These are phyloP conservation scores for Dioszegia crocea DNA, from an alignment of 768 basidiomycete genomes.

Conservation along the genomic window DNA sequence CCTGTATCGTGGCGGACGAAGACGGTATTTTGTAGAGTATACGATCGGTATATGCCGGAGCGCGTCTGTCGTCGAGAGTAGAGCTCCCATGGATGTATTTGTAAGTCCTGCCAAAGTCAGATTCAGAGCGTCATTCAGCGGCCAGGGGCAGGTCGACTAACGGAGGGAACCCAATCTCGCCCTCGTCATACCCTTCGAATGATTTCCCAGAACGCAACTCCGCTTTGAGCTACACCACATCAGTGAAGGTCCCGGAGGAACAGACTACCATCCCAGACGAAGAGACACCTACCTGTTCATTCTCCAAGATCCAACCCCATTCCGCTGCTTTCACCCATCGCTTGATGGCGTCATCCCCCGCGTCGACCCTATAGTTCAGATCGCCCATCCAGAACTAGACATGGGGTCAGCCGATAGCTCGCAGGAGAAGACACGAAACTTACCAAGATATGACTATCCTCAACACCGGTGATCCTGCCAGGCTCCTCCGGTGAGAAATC, in stretches of 20 bases:
- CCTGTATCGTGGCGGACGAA: too few species aligned
- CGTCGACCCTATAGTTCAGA: conserved; percentile 45
- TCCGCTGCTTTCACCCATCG: conserved; percentile 24
- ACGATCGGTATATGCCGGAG: conserved; percentile 47
- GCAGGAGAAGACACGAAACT: conserved; percentile 19
- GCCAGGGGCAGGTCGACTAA: conserved; percentile 21
- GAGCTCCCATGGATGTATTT: conserved; percentile 43
- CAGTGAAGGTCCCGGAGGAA: background rate
- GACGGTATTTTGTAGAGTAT: conserved; percentile 28
- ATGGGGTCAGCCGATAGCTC: background rate
- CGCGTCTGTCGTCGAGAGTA: conserved; percentile 34
- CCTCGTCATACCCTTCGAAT: conserved; percentile 41
- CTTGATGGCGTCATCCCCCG: conserved; percentile 26
- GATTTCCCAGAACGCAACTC: conserved; percentile 36
- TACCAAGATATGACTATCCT: conserved; percentile 18
- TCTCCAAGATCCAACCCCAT: conserved; percentile 31
- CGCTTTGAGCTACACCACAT: conserved; percentile 17
- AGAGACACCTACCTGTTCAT: conserved; percentile 40
- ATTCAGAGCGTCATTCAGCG: background rate
- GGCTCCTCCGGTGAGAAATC: conserved; percentile 27
- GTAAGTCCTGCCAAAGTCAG: conserved; percentile 28
- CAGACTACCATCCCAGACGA: too few species aligned
- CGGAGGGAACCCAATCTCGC: conserved; percentile 40
- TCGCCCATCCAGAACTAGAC: conserved; percentile 46
- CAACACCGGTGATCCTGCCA: conserved; percentile 14